A percentile compares a stretch with the other conserved stretches of the same genome.
Evolutionary conservation across 139 green algal genomes (phyloP).

Genomic region (Coccomyxa sp.): DNA sequence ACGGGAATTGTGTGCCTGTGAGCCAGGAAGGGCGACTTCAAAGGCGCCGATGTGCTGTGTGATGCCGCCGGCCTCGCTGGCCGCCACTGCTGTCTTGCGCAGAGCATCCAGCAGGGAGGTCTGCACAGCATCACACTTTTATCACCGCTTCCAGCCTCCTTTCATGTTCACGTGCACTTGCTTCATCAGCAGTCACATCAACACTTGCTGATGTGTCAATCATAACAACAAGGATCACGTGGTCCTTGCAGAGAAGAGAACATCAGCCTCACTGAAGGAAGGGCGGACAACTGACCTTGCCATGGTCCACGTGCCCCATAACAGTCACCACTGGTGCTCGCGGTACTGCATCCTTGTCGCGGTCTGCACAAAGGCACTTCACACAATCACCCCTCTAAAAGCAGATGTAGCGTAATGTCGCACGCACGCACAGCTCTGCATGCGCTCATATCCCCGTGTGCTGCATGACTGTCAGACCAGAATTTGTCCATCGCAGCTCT

Average conservation of each 20-base stretch:
- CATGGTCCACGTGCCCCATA: conserved; percentile 95
- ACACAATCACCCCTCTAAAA: too few species aligned
- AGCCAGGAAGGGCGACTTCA: conserved; percentile 66
- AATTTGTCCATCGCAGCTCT: too few species aligned
- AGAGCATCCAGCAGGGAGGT: conserved; percentile 88
- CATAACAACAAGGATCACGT: too few species aligned
- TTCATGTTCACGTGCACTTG: background rate
- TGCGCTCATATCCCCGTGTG: too few species aligned
- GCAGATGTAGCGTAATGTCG: too few species aligned
- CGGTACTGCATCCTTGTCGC: conserved; percentile 31
- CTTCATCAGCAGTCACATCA: background rate
- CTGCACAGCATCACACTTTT: conserved; percentile 13
- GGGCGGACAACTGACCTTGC: conserved; percentile 48
- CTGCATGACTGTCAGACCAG: too few species aligned
- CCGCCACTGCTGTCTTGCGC: conserved; percentile 75
- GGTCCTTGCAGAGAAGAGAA: too few species aligned
- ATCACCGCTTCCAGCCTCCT: background rate
- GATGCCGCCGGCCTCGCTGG: conserved; percentile 89
- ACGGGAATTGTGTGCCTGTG: background rate
- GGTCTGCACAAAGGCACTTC: conserved; percentile 9
- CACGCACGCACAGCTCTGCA: too few species aligned
- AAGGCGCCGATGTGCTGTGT: conserved; percentile 93
- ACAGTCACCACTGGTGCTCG: conserved; percentile 83
- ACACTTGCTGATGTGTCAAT: too few species aligned
- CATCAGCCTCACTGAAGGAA: too few species aligned